Evolutionary conservation across 352 stramenopile species (phyloP), one percentile per base, ranked within the genome.

Genomic region (Peronospora destructor): DNA sequence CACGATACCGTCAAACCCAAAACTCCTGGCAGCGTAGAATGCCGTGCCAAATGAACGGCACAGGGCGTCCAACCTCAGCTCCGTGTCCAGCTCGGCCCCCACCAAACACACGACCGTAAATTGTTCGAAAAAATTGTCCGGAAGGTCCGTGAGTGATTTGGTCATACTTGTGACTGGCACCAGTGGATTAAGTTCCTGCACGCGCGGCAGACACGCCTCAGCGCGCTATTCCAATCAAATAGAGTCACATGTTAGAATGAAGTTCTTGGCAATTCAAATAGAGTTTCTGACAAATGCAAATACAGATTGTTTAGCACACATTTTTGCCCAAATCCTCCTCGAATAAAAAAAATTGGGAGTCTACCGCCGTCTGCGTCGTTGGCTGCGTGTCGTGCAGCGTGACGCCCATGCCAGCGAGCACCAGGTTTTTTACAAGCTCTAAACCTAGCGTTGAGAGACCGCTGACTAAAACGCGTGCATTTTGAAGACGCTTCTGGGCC

Each of bases 401-500:
- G 4, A 97, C 89, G 53, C 73, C 79, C 52, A 99, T 90, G 17
- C 96, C 95, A 6, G 95, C 95, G 50, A 99, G 75, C 45, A 98
- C 85, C 10, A 98, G 71, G 76, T 99, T 99, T 71, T 99, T 99
- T 19, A 95, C 84, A 23, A 98, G 81, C 81, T 98, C 92, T 41
- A 79, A 85, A 23, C 87, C 84, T 23, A 95, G 62, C 54, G 88
- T 49, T 9, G 66, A 73, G 42, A 97, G 76, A 9, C 87, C 89
- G 35, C 75, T 85, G 51, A 98, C 82, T 8, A 97, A 57, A 37
- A 97, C 84, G 34, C 83, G 76, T 16, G 90, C 84, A 59, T 64
- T 85, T 63, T 94, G 87, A 43, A 97, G 82, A 0, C 90, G 75
- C 53, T 87, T 85, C 79, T 99, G 96, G 30, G 95, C 94, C 64